Conservation (phyloP, 345 rosid genomes). For the Alliaria petiolata region DNA sequence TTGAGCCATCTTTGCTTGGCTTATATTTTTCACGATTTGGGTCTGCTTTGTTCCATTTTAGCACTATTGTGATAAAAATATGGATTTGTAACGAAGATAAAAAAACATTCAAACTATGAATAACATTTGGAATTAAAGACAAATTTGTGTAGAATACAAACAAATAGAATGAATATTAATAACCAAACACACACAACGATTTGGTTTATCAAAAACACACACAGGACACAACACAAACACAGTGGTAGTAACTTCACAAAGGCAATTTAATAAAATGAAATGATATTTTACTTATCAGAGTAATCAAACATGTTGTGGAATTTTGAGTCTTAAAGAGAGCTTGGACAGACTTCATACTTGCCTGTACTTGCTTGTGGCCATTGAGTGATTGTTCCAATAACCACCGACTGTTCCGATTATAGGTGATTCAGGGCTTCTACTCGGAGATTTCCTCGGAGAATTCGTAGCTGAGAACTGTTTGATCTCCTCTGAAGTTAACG, state of each 20-base stretch:
- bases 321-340: slow-evolving; percentile 1
- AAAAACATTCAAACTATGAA: not conserved
- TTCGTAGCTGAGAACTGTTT: slow-evolving; percentile 66
- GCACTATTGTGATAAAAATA: too few relatives aligned
- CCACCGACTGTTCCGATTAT: slow-evolving; percentile 82
- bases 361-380: slow-evolving; percentile 48
- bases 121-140: not conserved
- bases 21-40: not conserved
- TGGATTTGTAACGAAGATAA: slow-evolving; percentile 7
- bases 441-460: slow-evolving; percentile 75
- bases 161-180: slow-evolving; percentile 10
- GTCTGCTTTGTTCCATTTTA: not conserved
- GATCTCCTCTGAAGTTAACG: slow-evolving; percentile 73
- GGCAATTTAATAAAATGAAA: slow-evolving; percentile 6
- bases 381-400: slow-evolving; percentile 56
- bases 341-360: slow-evolving; percentile 47
- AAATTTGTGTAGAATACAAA: not conserved
- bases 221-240: not conserved
- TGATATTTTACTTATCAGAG: not conserved
- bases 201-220: not conserved
- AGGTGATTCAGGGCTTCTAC: slow-evolving; percentile 72
- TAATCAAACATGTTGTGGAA: slow-evolving; percentile 6
- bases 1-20: not conserved
- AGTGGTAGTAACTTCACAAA: not conserved
- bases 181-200: not conserved